Base-by-base conservation (phyloP, 2,329 filamentous ascomycete species). In the Paracamarosporium sp. region DNA sequence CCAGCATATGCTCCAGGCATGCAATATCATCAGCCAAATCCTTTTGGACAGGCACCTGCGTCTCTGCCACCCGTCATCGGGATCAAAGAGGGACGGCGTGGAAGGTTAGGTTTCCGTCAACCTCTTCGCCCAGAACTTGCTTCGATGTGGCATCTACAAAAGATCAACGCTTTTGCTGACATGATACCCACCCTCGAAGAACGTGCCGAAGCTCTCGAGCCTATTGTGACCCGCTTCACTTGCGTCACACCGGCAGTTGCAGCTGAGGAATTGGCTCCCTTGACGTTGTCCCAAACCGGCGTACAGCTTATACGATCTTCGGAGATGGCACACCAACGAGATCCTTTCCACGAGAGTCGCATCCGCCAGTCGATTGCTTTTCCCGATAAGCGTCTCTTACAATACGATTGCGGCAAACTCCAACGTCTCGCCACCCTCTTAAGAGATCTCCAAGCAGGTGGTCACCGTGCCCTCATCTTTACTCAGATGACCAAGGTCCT, bases 401-500 rank as follows among this genome's bases (percentile, higher is more conserved):
- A 99, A 74, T 99, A 96, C 75, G 95, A 99, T 77, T 98, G 95
- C 71, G 95, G 95, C 66, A 99, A 99, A 76, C 85, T 99, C 3
- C 95, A 99, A 71, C 88, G 90, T 17, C 85, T 99, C 15, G 95
- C 96, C 70, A 89, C 89, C 59, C 84, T 99, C 1, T 84, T 99
- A 13, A 90, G 95, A 9, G 89, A 90, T 61, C 84, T 99, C 7
- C 93, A 98, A 78, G 87, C 91, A 2, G 93, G 92, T 36, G 93
- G 93, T 1, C 95, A 98, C 71, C 91, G 96, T 7, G 95, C 93
- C 9, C 83, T 99, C 50, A 99, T 99, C 74, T 99, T 99, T 77
- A 98, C 96, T 0, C 95, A 99, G 72, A 99, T 99, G 95, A 98
- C 95, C 45, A 97, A 96, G 75, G 95, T 98, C 44, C 84, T 99